Conservation (phyloP, 208 protist species). For the Trypanosoma grayi region DNA sequence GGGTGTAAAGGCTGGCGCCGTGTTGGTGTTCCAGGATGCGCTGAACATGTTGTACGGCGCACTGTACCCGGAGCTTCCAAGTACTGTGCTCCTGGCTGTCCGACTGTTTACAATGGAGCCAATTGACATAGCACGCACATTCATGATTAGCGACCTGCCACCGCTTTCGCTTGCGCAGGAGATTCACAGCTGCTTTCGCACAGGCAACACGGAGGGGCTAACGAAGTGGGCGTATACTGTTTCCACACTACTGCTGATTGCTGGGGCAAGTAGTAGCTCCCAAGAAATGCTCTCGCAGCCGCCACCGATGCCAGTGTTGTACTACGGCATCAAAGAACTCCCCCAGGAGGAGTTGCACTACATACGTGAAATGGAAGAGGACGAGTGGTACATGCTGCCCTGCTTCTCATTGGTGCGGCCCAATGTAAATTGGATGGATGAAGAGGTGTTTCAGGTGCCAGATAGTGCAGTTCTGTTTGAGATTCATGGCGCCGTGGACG, state of each 20-base stretch:
- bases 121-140: slow-evolving; percentile 68
- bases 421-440: slow-evolving; percentile 27
- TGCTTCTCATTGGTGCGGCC: slow-evolving; percentile 44
- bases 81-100: slow-evolving; percentile 61
- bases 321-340: slow-evolving; percentile 62
- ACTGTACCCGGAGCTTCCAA: slow-evolving; percentile 61
- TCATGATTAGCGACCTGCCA: slow-evolving; percentile 43
- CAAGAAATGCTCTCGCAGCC: neutral
- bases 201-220: slow-evolving; percentile 28
- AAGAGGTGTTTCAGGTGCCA: slow-evolving; percentile 36
- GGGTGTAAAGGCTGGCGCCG: slow-evolving; percentile 71
- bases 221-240: slow-evolving; percentile 33
- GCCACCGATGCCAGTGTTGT: slow-evolving; percentile 42
- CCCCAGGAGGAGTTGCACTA: slow-evolving; percentile 42
- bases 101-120: slow-evolving; percentile 77
- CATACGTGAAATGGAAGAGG: slow-evolving; percentile 36
- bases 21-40: slow-evolving; percentile 73
- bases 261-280: neutral
- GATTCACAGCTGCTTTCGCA: slow-evolving; percentile 73
- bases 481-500: slow-evolving; percentile 53
- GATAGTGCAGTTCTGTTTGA: slow-evolving; percentile 85
- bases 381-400: slow-evolving; percentile 78
- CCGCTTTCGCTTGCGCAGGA: slow-evolving; percentile 62
- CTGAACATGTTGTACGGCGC: slow-evolving; percentile 45
- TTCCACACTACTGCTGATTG: slow-evolving; percentile 23